These are phyloP conservation scores for Bruguiera hainesii DNA, from an alignment of 441 rosid genomes.

Conservation along the genomic window DNA sequence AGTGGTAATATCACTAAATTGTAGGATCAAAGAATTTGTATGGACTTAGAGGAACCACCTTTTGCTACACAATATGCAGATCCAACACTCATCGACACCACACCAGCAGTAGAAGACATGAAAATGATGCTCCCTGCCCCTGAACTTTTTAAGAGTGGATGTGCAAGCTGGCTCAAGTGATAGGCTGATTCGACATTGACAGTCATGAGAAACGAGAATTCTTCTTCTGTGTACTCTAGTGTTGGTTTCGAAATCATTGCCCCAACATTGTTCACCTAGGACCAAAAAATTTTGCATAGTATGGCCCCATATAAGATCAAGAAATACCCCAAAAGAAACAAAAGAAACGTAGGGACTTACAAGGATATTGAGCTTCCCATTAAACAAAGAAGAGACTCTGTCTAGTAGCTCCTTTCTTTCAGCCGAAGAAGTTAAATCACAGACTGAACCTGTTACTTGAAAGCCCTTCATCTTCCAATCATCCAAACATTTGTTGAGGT, in stretches of 20 bases:
- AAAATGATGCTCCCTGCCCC: conserved; percentile 66
- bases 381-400: conserved; percentile 20
- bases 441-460: conserved; percentile 17
- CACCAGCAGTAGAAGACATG: conserved; percentile 75
- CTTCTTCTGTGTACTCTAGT: conserved; percentile 52
- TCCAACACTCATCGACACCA: conserved; percentile 33
- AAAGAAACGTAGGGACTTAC: conserved; percentile 10
- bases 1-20: no score
- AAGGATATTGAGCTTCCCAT: conserved; percentile 24
- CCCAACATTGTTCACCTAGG: conserved; percentile 54
- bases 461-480: conserved; percentile 24
- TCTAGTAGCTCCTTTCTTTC: conserved; percentile 13
- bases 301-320: no score
- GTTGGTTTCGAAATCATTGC: conserved; percentile 55
- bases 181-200: conserved; percentile 66
- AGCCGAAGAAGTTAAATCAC: conserved; percentile 15
- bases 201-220: conserved; percentile 38
- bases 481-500: conserved; percentile 9
- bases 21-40: no score
- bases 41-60: conserved; percentile 33
- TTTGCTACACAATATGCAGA: conserved; percentile 62
- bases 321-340: no score
- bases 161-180: conserved; percentile 66
- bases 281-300: neutral
- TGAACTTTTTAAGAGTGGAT: conserved; percentile 71